Conservation (phyloP, 192 early-diverging fungal genomes). For the Coemansia reversa region DNA sequence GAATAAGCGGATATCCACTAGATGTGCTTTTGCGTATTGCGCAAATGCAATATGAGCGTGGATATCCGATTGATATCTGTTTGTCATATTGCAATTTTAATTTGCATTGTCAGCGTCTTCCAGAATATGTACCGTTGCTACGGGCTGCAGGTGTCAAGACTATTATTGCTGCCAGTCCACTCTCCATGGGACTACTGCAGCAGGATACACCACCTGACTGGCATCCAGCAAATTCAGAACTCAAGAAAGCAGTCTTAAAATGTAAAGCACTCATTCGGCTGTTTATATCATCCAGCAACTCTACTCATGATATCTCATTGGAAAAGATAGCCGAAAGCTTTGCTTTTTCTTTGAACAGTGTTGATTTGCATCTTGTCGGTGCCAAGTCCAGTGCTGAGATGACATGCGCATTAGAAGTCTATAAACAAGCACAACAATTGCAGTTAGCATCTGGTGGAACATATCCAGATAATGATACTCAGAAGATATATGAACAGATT, state of each 20-base stretch:
- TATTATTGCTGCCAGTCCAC: slow-evolving; percentile 66
- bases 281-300: background rate
- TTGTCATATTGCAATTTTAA: slow-evolving; percentile 72
- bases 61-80: slow-evolving; percentile 61
- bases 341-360: slow-evolving; percentile 25
- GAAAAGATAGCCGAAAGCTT: slow-evolving; percentile 58
- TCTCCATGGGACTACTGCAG: slow-evolving; percentile 70
- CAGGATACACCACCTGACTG: slow-evolving; percentile 57
- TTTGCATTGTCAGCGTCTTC: slow-evolving; percentile 61
- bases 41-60: slow-evolving; percentile 55
- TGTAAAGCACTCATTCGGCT: slow-evolving; percentile 47
- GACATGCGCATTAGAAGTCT: slow-evolving; percentile 25
- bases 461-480: slow-evolving; percentile 11
- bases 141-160: slow-evolving; percentile 57
- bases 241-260: slow-evolving; percentile 54
- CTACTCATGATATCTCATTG: slow-evolving; percentile 31
- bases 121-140: slow-evolving; percentile 56
- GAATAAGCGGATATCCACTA: slow-evolving; percentile 70
- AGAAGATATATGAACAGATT: slow-evolving; percentile 21
- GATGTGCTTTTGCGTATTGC: slow-evolving; percentile 61
- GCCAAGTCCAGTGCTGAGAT: slow-evolving; percentile 33
- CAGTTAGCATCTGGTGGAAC: slow-evolving; percentile 10
- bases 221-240: slow-evolving; percentile 64
- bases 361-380: slow-evolving; percentile 44
- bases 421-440: slow-evolving; percentile 9